Evolutionary conservation across 2,329 filamentous ascomycete genomes (phyloP).

Genomic region (Colletotrichum gloeosporioides): DNA sequence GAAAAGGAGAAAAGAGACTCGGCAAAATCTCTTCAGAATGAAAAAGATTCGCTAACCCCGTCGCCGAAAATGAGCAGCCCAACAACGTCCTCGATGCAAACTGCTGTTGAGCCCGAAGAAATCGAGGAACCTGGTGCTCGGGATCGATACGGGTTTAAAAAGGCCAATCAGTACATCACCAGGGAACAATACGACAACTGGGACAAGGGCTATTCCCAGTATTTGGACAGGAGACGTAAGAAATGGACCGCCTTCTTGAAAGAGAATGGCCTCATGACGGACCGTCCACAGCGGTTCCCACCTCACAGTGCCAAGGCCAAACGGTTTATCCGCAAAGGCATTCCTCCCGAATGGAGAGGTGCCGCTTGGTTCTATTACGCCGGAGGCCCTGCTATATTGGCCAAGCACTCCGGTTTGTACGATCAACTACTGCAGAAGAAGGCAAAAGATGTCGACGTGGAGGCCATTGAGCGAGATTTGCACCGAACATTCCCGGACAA

Average conservation of each 20-base stretch:
- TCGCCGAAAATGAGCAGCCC: slow-evolving; percentile 16
- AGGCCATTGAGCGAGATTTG: slow-evolving; percentile 92
- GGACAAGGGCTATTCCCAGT: slow-evolving; percentile 76
- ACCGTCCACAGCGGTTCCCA: slow-evolving; percentile 78
- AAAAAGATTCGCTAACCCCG: slow-evolving; percentile 28
- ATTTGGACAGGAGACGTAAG: slow-evolving; percentile 74
- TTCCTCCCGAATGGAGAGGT: slow-evolving; percentile 93
- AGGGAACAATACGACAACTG: slow-evolving; percentile 81
- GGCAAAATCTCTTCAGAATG: slow-evolving; percentile 44
- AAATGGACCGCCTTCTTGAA: slow-evolving; percentile 85
- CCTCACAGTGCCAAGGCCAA: slow-evolving; percentile 83
- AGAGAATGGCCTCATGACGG: slow-evolving; percentile 75
- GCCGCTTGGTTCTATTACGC: slow-evolving; percentile 98
- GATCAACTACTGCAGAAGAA: slow-evolving; percentile 68
- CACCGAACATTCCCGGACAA: slow-evolving; percentile 97
- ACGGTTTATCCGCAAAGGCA: slow-evolving; percentile 89
- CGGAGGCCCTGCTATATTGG: slow-evolving; percentile 80
- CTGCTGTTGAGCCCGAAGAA: slow-evolving; percentile 35
- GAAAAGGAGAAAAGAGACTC: slow-evolving; percentile 52
- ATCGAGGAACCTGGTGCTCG: slow-evolving; percentile 59
- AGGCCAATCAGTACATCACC: slow-evolving; percentile 80
- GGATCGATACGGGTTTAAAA: slow-evolving; percentile 93
- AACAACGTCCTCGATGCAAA: slow-evolving; percentile 3
- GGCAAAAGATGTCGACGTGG: slow-evolving; percentile 76
- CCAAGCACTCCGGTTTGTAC: slow-evolving; percentile 80